Evolutionary conservation across 1,284 basidiomycete genomes (phyloP).

Genomic region (Pisolithus thermaeus): DNA sequence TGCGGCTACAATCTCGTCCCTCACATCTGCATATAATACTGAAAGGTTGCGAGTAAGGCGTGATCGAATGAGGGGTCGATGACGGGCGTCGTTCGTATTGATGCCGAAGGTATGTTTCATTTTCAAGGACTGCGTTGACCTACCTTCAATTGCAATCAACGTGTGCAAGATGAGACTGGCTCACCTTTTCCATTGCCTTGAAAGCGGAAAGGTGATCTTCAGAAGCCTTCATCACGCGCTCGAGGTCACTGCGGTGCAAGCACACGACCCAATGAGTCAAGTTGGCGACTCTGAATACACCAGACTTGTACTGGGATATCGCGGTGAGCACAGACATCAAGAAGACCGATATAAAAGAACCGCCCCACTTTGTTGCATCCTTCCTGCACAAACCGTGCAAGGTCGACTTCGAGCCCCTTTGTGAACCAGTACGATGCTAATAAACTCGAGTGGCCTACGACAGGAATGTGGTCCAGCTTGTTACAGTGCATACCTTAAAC

Average conservation of each 20-base stretch:
- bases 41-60: conserved; percentile 29
- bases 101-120: conserved; percentile 23
- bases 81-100: conserved; percentile 19
- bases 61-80: conserved; percentile 18
- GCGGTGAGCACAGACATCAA: too few relatives aligned
- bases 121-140: neutral
- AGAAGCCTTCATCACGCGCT: neutral
- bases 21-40: conserved; percentile 21
- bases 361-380: neutral
- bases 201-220: neutral
- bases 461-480: neutral
- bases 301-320: neutral
- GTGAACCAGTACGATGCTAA: neutral
- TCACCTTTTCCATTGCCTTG: neutral
- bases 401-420: neutral
- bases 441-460: neutral
- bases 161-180: neutral
- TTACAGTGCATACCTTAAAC: too few relatives aligned
- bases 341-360: neutral
- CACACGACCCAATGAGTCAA: neutral
- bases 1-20: conserved; percentile 27
- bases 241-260: neutral
- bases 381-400: neutral
- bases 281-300: neutral
- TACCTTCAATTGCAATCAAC: neutral